phyloP scores from a whole-genome alignment of 495 filamentous ascomycete genomes.

The Xanthoparmelia taractica region DNA sequence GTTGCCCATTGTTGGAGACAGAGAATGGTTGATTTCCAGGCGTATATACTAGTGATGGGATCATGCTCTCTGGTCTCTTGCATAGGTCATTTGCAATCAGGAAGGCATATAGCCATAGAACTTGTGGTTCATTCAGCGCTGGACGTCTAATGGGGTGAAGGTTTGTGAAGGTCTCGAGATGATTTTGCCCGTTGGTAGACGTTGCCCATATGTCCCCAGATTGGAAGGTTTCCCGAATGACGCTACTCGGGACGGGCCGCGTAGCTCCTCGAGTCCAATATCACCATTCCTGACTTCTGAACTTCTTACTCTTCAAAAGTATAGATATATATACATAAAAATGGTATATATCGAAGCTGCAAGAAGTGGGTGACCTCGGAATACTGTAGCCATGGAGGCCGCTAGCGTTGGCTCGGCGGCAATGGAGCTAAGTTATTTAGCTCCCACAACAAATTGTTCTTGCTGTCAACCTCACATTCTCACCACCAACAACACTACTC shows the following conservation, averaged over 20 bases:
- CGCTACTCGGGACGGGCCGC: background rate
- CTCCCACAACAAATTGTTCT: background rate
- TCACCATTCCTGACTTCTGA: background rate
- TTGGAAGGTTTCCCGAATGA: background rate
- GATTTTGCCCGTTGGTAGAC: background rate
- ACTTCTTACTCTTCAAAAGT: background rate
- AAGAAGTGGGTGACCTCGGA: background rate
- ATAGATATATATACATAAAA: background rate
- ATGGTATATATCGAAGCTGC: background rate
- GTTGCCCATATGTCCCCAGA: background rate
- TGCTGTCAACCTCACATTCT: background rate
- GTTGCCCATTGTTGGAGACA: constrained; percentile 54
- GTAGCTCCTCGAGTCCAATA: background rate
- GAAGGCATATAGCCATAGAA: background rate
- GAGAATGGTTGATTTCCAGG: background rate
- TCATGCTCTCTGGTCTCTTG: background rate
- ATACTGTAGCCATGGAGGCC: background rate
- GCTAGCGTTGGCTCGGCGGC: background rate
- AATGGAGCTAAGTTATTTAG: constrained; percentile 5
- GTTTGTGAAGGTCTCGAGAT: background rate
- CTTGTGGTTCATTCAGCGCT: background rate
- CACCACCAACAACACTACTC: background rate
- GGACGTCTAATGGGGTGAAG: background rate
- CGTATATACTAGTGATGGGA: background rate
- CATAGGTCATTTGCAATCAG: background rate